Evolutionary conservation across 176 grass and related monocot species (phyloP).

Genomic region (Dendrocalamus sinicus): DNA sequence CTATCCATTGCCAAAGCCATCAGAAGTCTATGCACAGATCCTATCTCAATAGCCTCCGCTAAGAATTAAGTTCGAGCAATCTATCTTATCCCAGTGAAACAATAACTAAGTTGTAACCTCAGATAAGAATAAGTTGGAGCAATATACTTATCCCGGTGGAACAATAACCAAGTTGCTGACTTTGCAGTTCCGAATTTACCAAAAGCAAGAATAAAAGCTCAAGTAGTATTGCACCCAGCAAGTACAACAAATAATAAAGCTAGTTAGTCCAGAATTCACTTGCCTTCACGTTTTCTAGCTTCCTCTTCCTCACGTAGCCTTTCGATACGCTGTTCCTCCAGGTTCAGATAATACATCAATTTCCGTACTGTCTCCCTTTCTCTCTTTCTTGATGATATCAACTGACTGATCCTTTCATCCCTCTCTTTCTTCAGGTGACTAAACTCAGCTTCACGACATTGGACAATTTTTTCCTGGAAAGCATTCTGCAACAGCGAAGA

Average conservation of each 20-base stretch:
- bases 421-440: conserved; percentile 66
- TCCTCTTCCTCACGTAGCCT: conserved; percentile 73
- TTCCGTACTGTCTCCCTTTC: conserved; percentile 86
- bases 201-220: not conserved
- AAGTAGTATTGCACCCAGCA: not conserved
- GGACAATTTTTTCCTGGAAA: conserved; percentile 71
- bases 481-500: conserved; percentile 50
- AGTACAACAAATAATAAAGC: not conserved
- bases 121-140: not conserved
- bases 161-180: not conserved
- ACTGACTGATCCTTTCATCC: conserved; percentile 74
- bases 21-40: not conserved
- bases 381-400: conserved; percentile 67
- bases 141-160: not conserved
- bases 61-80: not conserved
- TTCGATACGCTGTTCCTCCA: conserved; percentile 73
- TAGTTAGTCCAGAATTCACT: conserved; percentile 10
- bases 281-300: conserved; percentile 80
- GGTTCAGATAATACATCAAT: conserved; percentile 70
- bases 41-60: not conserved
- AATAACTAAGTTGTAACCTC: no score
- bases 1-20: not conserved
- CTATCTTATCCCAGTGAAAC: not conserved
- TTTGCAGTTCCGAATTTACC: not conserved
- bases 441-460: conserved; percentile 69